Percentiles rank a stretch among this genome's conserved stretches.
Conservation (phyloP, 1,139 yeast genomes). For the Lipomyces yarrowii region DNA sequence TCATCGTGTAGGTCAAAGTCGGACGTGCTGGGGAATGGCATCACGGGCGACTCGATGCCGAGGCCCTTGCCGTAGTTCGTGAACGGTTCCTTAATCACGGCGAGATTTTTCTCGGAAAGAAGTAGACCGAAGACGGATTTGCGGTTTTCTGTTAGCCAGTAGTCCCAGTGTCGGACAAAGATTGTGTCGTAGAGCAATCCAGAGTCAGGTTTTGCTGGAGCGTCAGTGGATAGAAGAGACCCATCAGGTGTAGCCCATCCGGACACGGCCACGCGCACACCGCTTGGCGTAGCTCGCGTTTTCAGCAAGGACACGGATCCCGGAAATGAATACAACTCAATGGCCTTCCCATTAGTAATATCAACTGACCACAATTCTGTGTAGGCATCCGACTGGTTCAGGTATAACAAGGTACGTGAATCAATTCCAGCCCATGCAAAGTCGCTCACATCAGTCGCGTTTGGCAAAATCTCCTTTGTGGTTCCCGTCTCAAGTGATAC, state of each 20-base stretch:
- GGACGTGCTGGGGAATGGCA: conserved; percentile 29
- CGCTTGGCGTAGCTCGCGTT: conserved; percentile 15
- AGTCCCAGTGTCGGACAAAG: conserved; percentile 35
- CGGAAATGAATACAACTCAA: conserved; percentile 16
- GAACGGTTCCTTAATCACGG: conserved; percentile 16
- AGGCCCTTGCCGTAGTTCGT: conserved; percentile 21
- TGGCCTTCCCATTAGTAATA: conserved; percentile 3
- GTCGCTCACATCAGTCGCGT: conserved; percentile 23
- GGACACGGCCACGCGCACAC: conserved; percentile 30
- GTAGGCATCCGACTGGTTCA: conserved; percentile 17
- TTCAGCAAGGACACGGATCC: conserved; percentile 25
- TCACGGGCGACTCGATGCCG: conserved; percentile 27
- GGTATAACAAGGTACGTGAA: conserved; percentile 21
- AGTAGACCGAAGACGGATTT: conserved; percentile 28
- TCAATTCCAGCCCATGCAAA: conserved; percentile 29
- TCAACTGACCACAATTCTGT: conserved; percentile 26
- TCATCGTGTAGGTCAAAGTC: conserved; percentile 31
- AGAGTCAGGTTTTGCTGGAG: conserved; percentile 20
- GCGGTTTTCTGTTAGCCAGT: conserved; percentile 32
- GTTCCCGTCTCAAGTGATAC: conserved; percentile 12
- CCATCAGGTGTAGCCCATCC: conserved; percentile 32
- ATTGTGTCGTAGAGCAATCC: conserved; percentile 30
- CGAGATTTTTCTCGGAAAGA: conserved; percentile 14
- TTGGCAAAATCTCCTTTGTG: conserved; percentile 9
- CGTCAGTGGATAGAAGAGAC: conserved; percentile 26